Evolutionary conservation across 441 rosid genomes (phyloP).

Genomic region (Biscutella laevigata): DNA sequence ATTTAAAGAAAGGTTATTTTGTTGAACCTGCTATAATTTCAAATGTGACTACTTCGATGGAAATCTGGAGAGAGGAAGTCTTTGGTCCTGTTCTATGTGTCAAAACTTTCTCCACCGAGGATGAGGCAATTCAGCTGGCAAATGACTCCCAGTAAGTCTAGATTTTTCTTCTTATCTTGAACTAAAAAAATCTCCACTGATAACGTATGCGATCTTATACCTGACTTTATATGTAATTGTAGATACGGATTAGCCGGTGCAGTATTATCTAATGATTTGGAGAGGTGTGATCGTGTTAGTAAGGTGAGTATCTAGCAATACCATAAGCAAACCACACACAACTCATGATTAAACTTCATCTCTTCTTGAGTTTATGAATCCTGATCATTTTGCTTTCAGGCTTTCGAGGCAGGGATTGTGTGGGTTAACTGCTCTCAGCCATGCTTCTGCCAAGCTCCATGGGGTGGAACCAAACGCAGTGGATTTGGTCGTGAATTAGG

Average conservation of each 20-base stretch:
- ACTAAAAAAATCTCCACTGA: conserved; percentile 9
- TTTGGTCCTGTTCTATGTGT: conserved; percentile 93
- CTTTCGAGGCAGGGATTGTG: conserved; percentile 72
- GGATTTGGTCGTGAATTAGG: conserved; percentile 97
- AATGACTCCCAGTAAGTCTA: conserved; percentile 77
- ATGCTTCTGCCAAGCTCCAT: conserved; percentile 93
- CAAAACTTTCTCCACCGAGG: conserved; percentile 78
- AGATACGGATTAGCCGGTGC: conserved; percentile 86
- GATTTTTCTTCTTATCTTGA: conserved; percentile 3
- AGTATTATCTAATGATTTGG: conserved; percentile 75
- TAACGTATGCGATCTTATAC: not conserved
- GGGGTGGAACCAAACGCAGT: conserved; percentile 96
- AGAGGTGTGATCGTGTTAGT: conserved; percentile 87
- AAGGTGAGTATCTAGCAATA: too few species aligned
- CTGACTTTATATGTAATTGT: conserved; percentile 5
- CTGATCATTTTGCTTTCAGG: conserved; percentile 32
- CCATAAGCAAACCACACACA: too few species aligned
- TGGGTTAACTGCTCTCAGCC: conserved; percentile 98
- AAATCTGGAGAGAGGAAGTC: conserved; percentile 98
- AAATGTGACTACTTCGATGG: conserved; percentile 72
- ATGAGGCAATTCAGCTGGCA: conserved; percentile 90
- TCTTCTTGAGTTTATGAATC: too few species aligned
- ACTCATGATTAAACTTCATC: too few species aligned
- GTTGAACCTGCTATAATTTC: conserved; percentile 71
- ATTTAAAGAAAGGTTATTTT: conserved; percentile 74